Conservation (phyloP, 2,329 filamentous ascomycete species). For the Chrysoporthe cubensis region DNA sequence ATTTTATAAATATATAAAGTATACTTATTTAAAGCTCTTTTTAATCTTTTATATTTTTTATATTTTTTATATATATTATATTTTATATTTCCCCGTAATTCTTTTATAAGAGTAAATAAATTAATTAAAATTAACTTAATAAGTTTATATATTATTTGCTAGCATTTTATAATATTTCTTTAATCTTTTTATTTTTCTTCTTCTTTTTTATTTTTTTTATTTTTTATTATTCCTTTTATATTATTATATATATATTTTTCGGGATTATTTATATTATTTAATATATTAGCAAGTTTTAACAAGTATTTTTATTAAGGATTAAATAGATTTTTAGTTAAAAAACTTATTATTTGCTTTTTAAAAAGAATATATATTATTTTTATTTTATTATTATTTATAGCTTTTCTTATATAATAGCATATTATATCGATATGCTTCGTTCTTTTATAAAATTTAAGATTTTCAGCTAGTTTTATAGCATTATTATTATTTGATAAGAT, state of each 20-base stretch:
- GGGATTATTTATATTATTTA: not conserved
- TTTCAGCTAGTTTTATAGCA: slow-evolving; percentile 10
- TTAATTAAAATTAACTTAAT: not conserved
- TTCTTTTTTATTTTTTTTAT: not conserved
- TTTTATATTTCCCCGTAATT: not conserved
- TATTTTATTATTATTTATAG: slow-evolving; percentile 1
- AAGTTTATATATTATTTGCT: not conserved
- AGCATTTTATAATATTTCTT: not conserved
- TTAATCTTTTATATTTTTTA: not conserved
- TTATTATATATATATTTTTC: not conserved
- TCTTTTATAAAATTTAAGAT: slow-evolving; percentile 11
- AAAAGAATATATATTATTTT: slow-evolving; percentile 1
- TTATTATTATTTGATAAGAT: slow-evolving; percentile 5
- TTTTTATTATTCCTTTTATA: not conserved
- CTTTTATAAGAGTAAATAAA: not conserved
- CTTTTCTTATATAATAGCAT: not conserved
- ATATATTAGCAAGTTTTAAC: slow-evolving; percentile 3
- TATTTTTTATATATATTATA: not conserved
- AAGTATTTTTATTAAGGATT: not conserved
- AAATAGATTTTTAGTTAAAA: not conserved
- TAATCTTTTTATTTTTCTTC: not conserved
- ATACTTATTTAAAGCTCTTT: not conserved
- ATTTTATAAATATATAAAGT: no score
- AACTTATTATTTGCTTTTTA: not conserved
- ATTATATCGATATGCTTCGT: not conserved